phyloP scores from a whole-genome alignment of 2,329 filamentous ascomycete species.

The Arthroderma sp. region DNA sequence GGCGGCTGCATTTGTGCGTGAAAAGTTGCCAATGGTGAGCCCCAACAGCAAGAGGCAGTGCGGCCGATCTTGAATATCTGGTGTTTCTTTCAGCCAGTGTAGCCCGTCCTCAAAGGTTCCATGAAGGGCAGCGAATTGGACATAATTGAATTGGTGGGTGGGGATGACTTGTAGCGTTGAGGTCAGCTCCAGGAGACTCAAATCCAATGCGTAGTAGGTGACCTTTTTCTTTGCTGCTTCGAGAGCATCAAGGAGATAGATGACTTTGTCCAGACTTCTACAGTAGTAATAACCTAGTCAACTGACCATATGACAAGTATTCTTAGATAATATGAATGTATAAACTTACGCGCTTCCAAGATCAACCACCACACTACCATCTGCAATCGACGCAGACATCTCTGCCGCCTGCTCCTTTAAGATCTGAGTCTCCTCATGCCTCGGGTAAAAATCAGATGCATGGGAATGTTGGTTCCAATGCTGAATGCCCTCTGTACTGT shows the following conservation, averaged over 20 bases:
- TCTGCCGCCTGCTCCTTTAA: neutral
- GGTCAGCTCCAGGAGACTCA: neutral
- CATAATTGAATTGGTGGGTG: neutral
- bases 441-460: neutral
- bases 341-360: constrained; percentile 2
- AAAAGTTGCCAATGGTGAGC: neutral
- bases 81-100: neutral
- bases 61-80: neutral
- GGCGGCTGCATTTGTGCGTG: neutral
- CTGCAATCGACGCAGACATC: neutral
- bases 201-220: neutral
- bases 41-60: neutral
- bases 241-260: neutral
- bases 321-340: no score
- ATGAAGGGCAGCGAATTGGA: neutral
- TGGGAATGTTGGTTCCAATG: constrained; percentile 1
- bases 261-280: constrained; percentile 1
- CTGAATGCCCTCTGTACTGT: neutral
- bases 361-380: constrained; percentile 1
- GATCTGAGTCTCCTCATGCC: neutral
- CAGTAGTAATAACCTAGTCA: neutral
- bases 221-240: neutral
- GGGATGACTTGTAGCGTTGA: neutral
- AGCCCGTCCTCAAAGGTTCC: constrained; percentile 1
- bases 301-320: no score